Base-by-base conservation (phyloP, 2,329 filamentous ascomycete species). In the Apiospora malaysiana region DNA sequence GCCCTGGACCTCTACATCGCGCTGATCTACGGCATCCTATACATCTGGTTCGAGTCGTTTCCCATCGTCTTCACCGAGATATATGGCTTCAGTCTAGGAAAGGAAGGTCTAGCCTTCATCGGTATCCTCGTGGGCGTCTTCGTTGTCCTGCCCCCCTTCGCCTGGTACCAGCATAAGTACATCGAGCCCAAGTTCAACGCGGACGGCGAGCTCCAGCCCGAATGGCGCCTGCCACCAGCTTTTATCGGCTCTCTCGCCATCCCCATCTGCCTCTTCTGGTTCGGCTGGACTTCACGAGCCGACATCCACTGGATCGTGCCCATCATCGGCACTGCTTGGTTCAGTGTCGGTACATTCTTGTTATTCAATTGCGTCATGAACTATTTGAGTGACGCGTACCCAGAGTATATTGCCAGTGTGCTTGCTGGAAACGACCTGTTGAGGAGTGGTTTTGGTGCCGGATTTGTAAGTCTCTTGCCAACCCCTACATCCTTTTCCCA, bases 81-180 rank as follows among this genome's bases (percentile, higher is more conserved):
- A 63, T 89, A 89, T 75, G 78, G 80, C 25, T 88, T 89, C 80
- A 83, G 79, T 70, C 76, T 86, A 1, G 84, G 85, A 4, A 75
- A 83, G 66, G 78, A 84, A 68, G 85, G 86, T 4, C 76, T 88
- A 0, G 82, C 84, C 7, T 89, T 88, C 77, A 76, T 86, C 5
- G 83, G 82, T 69, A 83, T 88, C 74, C 77, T 85, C 32, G 80
- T 87, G 7, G 81, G 83, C 16, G 83, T 82, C 70, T 73, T 85
- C 4, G 74, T 87, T 88, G 89, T 79, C 1, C 69, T 77, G 1
- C 75, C 91, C 40, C 79, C 91, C 37, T 90, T 90, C 42, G 87
- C 91, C 43, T 78, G 91, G 40, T 92, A 92, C 77, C 84, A 91
- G 43, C 90, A 89, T 78, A 89, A 88, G 21, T 89, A 89, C 16